These are phyloP conservation scores for Microstegium vimineum DNA, from an alignment of 176 grass and related monocot genomes.

Conservation along the genomic window DNA sequence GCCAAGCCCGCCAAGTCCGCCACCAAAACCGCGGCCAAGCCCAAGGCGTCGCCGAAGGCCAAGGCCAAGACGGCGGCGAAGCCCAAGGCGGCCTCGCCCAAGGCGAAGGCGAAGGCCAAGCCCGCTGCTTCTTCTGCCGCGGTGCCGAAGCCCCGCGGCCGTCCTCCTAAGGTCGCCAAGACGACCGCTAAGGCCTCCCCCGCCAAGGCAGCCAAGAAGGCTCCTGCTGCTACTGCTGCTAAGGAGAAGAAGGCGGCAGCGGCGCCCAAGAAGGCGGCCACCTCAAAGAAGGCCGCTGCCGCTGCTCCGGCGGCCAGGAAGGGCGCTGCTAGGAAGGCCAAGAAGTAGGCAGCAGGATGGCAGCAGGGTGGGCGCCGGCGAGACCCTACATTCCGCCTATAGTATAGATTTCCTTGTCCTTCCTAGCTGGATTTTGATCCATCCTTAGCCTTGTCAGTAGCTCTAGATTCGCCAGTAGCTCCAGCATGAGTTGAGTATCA, in stretches of 20 bases:
- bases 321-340: constrained; percentile 39
- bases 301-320: constrained; percentile 20
- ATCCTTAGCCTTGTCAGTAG: not conserved
- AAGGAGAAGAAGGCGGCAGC: constrained; percentile 3
- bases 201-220: not conserved
- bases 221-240: not conserved
- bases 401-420: not conserved
- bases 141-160: not conserved
- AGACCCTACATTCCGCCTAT: not conserved
- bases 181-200: constrained; percentile 20
- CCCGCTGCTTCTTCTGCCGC: not conserved
- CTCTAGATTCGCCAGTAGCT: not conserved
- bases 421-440: not conserved
- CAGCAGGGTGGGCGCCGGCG: not conserved
- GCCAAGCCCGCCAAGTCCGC: not conserved
- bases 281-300: constrained; percentile 16
- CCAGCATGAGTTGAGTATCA: not conserved
- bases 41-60: not conserved
- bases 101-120: constrained; percentile 9
- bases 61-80: constrained; percentile 43
- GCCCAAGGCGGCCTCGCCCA: not conserved
- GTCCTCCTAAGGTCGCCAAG: constrained; percentile 36
- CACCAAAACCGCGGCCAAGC: not conserved
- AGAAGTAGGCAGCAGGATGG: constrained; percentile 34
- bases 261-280: constrained; percentile 4